Conservation (phyloP, 352 stramenopile species). For the Globisporangium uncinulatum region DNA sequence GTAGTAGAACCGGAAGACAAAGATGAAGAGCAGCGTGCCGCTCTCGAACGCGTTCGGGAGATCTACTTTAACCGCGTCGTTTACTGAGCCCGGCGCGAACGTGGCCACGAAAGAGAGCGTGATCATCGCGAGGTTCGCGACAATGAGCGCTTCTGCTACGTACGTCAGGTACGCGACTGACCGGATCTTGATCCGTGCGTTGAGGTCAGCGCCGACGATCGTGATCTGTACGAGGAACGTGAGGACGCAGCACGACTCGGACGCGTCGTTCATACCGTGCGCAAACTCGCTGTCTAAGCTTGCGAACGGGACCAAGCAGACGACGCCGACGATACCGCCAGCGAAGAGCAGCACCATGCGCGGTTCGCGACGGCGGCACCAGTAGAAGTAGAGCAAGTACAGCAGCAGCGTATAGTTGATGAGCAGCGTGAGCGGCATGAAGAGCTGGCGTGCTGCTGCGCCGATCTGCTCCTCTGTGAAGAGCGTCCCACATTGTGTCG, state of each 20-base stretch:
- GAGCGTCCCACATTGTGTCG: background rate
- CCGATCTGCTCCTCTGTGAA: background rate
- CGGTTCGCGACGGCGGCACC: background rate
- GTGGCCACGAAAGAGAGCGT: background rate
- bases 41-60: slow-evolving; percentile 25
- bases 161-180: slow-evolving; percentile 21
- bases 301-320: slow-evolving; percentile 15
- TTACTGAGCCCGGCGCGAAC: background rate
- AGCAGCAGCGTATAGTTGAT: slow-evolving; percentile 38
- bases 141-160: slow-evolving; percentile 17
- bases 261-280: slow-evolving; percentile 26
- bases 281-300: slow-evolving; percentile 12
- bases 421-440: slow-evolving; percentile 25
- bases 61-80: slow-evolving; percentile 10
- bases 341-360: slow-evolving; percentile 3
- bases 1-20: slow-evolving; percentile 40
- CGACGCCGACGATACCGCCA: slow-evolving; percentile 16
- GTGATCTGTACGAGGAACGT: slow-evolving; percentile 41
- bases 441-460: slow-evolving; percentile 4
- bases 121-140: slow-evolving; percentile 5
- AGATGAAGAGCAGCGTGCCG: slow-evolving; percentile 26
- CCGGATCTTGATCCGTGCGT: slow-evolving; percentile 18
- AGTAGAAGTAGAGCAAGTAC: slow-evolving; percentile 32
- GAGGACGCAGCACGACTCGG: slow-evolving; percentile 23
- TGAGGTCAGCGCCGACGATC: slow-evolving; percentile 22